Conservation (phyloP, 139 green algal species). For the Bryopsis sp. region DNA sequence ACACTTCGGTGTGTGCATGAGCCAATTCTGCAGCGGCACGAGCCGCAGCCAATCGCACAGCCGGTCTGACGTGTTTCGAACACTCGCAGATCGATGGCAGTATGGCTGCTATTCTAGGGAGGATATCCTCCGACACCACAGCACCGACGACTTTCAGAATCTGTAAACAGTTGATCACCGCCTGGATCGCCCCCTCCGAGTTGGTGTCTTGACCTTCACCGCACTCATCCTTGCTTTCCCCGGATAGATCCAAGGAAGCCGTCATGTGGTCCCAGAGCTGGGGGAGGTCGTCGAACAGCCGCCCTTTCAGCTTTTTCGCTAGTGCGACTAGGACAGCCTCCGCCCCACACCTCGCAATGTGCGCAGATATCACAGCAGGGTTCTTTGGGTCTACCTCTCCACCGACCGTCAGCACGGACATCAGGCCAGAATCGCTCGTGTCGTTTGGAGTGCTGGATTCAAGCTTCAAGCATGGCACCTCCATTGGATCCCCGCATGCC, state of each 20-base stretch:
- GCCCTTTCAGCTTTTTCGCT: conserved; percentile 28
- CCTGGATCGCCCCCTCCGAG: conserved; percentile 19
- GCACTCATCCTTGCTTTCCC: conserved; percentile 15
- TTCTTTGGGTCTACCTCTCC: too few relatives aligned
- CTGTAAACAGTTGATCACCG: conserved; percentile 37
- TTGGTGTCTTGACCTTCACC: not conserved
- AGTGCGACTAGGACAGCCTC: conserved; percentile 53
- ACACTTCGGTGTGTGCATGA: not conserved
- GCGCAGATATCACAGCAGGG: too few relatives aligned
- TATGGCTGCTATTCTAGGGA: conserved; percentile 32
- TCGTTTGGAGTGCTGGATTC: too few relatives aligned
- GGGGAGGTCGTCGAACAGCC: conserved; percentile 48
- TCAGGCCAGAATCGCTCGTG: too few relatives aligned
- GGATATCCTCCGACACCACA: conserved; percentile 34
- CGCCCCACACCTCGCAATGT: conserved; percentile 45
- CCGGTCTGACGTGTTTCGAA: conserved; percentile 29
- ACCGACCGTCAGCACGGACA: too few relatives aligned
- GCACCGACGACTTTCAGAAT: conserved; percentile 60
- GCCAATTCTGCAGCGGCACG: conserved; percentile 30
- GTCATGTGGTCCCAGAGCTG: conserved; percentile 52
- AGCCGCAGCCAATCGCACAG: conserved; percentile 38
- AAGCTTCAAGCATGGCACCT: too few relatives aligned
- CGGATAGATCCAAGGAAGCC: conserved; percentile 29
- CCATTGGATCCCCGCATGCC: conserved; percentile 47
- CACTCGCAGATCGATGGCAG: conserved; percentile 40